These are phyloP conservation scores for Ormosia emarginata DNA, from an alignment of 306 rosid species.

Conservation along the genomic window DNA sequence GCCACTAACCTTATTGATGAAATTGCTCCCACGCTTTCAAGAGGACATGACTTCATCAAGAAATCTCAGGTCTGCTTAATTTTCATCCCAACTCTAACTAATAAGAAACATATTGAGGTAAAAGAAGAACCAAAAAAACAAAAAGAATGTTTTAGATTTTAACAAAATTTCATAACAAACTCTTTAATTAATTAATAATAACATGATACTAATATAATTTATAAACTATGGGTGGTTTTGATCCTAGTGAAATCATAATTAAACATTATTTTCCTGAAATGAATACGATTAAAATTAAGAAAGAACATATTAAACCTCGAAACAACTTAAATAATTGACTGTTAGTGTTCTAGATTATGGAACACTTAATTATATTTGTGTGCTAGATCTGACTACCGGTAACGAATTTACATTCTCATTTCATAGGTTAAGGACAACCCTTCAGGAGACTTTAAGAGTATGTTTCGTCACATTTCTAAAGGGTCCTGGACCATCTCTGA, in stretches of 20 bases:
- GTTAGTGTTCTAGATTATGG: neutral
- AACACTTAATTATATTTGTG: neutral
- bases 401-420: neutral
- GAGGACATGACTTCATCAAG: constrained; percentile 61
- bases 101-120: neutral
- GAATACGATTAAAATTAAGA: too few species aligned
- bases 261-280: too few species aligned
- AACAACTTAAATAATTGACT: neutral
- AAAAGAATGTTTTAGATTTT: too few species aligned
- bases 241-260: too few species aligned
- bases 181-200: too few species aligned
- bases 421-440: constrained; percentile 52
- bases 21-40: constrained; percentile 41
- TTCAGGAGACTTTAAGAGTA: constrained; percentile 52
- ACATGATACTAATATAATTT: too few species aligned
- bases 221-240: too few species aligned
- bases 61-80: constrained; percentile 50
- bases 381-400: neutral
- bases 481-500: constrained; percentile 86
- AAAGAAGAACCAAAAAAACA: neutral
- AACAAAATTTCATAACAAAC: too few species aligned
- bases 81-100: neutral
- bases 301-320: neutral
- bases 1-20: constrained; percentile 47
- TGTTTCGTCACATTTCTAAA: constrained; percentile 77